Percentiles rank a stretch among this genome's conserved stretches.
phyloP scores from a whole-genome alignment of 495 filamentous ascomycete genomes.

The Chlorociboria aeruginascens region DNA sequence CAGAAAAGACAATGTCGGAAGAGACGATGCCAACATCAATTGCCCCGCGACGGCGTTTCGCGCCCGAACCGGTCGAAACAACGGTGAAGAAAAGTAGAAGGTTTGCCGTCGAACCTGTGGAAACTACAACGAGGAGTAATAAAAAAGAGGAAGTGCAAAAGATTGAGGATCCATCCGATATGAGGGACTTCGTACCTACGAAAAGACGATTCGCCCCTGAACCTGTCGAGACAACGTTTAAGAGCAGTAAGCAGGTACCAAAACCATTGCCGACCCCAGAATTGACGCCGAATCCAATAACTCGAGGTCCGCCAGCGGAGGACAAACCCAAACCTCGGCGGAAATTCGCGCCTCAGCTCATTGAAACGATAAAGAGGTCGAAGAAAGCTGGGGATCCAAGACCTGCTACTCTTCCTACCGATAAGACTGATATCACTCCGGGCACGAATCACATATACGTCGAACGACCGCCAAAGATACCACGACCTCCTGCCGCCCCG shows the following conservation, averaged over 20 bases:
- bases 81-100: constrained; percentile 15
- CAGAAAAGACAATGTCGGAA: neutral
- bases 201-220: constrained; percentile 42
- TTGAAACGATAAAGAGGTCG: constrained; percentile 52
- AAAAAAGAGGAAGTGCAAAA: constrained; percentile 4
- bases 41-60: constrained; percentile 17
- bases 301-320: constrained; percentile 9
- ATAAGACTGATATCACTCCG: constrained; percentile 47
- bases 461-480: constrained; percentile 24
- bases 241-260: constrained; percentile 33
- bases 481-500: constrained; percentile 16
- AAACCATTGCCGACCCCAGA: constrained; percentile 37
- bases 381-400: constrained; percentile 40
- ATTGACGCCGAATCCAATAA: constrained; percentile 25
- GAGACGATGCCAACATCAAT: constrained; percentile 10
- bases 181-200: constrained; percentile 17
- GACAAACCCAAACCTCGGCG: constrained; percentile 21
- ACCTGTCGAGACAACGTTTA: constrained; percentile 48
- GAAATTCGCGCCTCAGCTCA: constrained; percentile 52
- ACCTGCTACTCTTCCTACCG: constrained; percentile 35
- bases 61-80: constrained; percentile 15
- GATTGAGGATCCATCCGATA: constrained; percentile 1
- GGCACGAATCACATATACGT: constrained; percentile 43
- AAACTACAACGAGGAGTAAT: constrained; percentile 15
- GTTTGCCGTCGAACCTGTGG: constrained; percentile 17